Base-by-base conservation (phyloP, 805 yeast genomes). In the Ogataea paraovalis region DNA sequence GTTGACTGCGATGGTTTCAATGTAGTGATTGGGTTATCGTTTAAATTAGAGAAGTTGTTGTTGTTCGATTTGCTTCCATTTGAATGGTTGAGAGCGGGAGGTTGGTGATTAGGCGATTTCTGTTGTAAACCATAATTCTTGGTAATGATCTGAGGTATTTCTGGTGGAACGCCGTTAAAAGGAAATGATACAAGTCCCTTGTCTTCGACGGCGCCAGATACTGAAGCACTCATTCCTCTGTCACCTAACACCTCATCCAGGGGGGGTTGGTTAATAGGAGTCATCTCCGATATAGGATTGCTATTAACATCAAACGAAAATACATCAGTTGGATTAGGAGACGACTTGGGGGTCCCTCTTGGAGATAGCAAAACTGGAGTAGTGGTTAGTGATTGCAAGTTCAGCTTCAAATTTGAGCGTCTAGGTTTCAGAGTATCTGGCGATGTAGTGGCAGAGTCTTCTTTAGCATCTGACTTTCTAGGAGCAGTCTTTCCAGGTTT, bases 291-390 rank as follows among this genome's bases (percentile, higher is more conserved):
- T 9, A 32, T 27, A 25, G 23, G 39, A n/a, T 36, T 28, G 3
- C 38, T 41, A 21, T 45, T 37, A 20, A 40, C 36, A 4, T 55
- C 59, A 3, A 54, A 47, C 2, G 54, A 45, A 33, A 51, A 55
- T 7, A 43, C 42, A 8, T 59, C 47, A 2, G 54, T 48, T 13
- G 46, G 41, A 20, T 53, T 52, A 4, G 68, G 67, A 3, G 67
- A 62, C 1, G 64, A 48, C 10, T 46, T 27, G 3, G 68, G 68
- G 0, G 68, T 61, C 2, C 66, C 66, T 28, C 58, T 60, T 6
- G 68, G 68, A 14, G 67, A 64, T 14, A 64, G 42, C 13, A 64
- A 43, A 14, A 64, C 62, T 3, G 66, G 65, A 0, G 61, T 57
- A 1, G 57, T 44, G 4, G 55, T 28, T 8, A 58, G 46, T 3